Base-by-base conservation (phyloP, 164 flowering plant genomes). In the Liriodendron chinense region DNA sequence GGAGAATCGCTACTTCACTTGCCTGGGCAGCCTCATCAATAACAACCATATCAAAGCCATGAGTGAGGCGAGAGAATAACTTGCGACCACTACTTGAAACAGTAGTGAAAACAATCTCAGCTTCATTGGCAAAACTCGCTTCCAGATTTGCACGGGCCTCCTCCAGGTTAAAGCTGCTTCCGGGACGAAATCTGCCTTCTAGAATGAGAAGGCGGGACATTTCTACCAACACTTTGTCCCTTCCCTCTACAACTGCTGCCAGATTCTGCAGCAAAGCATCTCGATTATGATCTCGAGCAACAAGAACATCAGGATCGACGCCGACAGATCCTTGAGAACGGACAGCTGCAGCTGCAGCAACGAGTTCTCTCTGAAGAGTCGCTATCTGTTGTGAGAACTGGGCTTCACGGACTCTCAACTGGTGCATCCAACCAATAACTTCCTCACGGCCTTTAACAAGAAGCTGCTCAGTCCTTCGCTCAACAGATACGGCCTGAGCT, bases 1-100 rank as follows among this genome's bases (percentile, higher is more conserved):
- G 99, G 71, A 95, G 93, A 77, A 93, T 79, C 13, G 82, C 97
- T 24, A 91, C 94, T 86, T 95, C 99, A 84, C 98, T 93, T 26
- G 99, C 98, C 81, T 95, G 98, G 18, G 99, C 99, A 23, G 99
- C 99, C 82, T 95, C 98, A 84, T 93, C 98, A 74, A 95, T 90
- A 63, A 95, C 98, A 50, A 95, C 96, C 99, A 95, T 95, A 80
- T 95, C 99, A 83, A 95, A 95, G 20, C 98, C 99, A 87, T 94
- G 99, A 20, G 94, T 79, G 25, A 95, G 94, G 23, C 96, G 91
- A 77, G 98, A 89, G 83, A 95, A 95, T 75, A 95, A 72, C 80
- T 91, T 93, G 6, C 98, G 91, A 28, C 99, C 98, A 82, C 98
- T 94, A 70, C 99, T 95, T 25, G 98, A 93, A 16, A 95, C 94